Percentiles rank a stretch among this genome's conserved stretches.
These are phyloP conservation scores for Mycena pura DNA, from an alignment of 768 basidiomycete genomes.

Conservation along the genomic window DNA sequence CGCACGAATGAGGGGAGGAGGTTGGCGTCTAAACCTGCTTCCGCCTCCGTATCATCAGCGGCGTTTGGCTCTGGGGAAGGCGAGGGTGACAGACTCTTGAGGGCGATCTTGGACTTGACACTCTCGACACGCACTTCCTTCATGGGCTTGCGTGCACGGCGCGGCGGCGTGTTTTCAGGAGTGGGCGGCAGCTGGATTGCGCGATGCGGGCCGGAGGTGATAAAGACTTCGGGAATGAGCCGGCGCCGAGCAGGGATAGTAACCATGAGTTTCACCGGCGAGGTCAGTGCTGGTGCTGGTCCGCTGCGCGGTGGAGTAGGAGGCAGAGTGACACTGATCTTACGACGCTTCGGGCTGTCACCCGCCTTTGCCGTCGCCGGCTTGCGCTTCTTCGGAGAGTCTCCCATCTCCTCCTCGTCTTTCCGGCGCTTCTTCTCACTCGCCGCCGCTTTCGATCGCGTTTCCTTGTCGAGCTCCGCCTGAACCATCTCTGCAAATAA, in stretches of 20 bases:
- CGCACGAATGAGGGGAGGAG: slow-evolving; percentile 9
- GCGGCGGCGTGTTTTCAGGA: slow-evolving; percentile 17
- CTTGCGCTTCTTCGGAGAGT: slow-evolving; percentile 26
- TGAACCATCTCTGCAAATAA: slow-evolving; percentile 68
- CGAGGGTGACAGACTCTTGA: background rate
- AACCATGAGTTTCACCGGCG: slow-evolving; percentile 9
- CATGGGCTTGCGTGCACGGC: background rate
- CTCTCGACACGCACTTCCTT: background rate
- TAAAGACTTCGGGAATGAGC: slow-evolving; percentile 24
- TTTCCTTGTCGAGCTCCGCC: slow-evolving; percentile 63
- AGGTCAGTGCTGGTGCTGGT: background rate
- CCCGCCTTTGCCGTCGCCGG: background rate
- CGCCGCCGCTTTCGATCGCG: slow-evolving; percentile 57
- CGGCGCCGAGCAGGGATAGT: slow-evolving; percentile 11
- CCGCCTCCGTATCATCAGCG: background rate
- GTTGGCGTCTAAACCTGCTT: background rate
- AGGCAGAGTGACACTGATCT: background rate
- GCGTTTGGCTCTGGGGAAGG: background rate
- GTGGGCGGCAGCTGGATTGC: background rate
- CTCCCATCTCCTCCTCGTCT: slow-evolving; percentile 54
- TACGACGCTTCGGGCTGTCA: slow-evolving; percentile 20
- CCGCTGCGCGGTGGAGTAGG: slow-evolving; percentile 14
- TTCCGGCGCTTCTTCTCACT: slow-evolving; percentile 59
- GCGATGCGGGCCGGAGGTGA: slow-evolving; percentile 6
- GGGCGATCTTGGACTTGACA: background rate